phyloP scores from a whole-genome alignment of 2,329 filamentous ascomycete genomes.

The Fusarium compactum region DNA sequence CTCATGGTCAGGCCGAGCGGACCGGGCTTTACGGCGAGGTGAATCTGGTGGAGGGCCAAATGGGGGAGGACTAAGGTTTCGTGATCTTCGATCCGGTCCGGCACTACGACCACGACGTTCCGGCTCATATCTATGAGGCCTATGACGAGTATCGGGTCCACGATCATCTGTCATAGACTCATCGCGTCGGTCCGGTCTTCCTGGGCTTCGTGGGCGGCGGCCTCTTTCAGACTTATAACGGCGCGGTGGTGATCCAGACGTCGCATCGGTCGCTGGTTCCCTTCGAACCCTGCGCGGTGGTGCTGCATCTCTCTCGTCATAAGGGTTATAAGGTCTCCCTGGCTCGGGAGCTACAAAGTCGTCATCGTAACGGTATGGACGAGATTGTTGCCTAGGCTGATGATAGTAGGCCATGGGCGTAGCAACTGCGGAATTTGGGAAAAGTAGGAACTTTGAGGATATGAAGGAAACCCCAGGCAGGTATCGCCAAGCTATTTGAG shows the following conservation, averaged over 20 bases:
- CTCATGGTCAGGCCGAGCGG: constrained; percentile 32
- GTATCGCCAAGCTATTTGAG: background rate
- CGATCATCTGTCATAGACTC: constrained; percentile 23
- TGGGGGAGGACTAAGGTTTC: constrained; percentile 34
- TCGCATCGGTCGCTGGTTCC: constrained; percentile 14
- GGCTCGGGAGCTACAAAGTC: constrained; percentile 41
- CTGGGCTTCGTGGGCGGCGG: constrained; percentile 38
- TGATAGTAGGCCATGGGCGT: constrained; percentile 45
- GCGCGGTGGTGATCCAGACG: constrained; percentile 36
- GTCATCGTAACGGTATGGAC: constrained; percentile 44
- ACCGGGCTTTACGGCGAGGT: constrained; percentile 37
- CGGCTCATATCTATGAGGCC: constrained; percentile 24
- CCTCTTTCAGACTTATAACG: constrained; percentile 42
- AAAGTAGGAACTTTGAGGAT: background rate
- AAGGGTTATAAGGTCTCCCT: constrained; percentile 37
- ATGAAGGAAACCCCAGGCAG: background rate
- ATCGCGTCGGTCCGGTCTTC: constrained; percentile 34
- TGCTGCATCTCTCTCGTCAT: constrained; percentile 28
- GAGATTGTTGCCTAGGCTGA: constrained; percentile 42
- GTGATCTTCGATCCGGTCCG: constrained; percentile 29
- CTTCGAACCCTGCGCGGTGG: constrained; percentile 27
- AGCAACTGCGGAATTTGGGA: background rate
- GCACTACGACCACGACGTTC: constrained; percentile 43
- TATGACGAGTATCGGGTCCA: constrained; percentile 10
- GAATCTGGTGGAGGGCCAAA: constrained; percentile 37